These are phyloP conservation scores for Neltuma alba DNA, from an alignment of 306 rosid genomes.

Conservation along the genomic window DNA sequence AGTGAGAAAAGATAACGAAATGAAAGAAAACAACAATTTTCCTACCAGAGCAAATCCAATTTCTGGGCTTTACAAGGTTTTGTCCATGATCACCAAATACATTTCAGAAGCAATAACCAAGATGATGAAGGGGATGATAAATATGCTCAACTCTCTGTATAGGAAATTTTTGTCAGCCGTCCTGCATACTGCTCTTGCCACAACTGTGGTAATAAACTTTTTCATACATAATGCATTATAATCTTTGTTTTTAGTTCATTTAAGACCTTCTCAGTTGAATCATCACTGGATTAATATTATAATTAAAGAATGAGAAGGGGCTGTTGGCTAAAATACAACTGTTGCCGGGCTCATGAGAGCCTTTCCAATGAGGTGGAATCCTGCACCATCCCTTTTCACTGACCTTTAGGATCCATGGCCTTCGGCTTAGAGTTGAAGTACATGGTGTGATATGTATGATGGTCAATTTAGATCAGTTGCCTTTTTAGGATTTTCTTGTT, in stretches of 20 bases:
- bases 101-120: conserved; percentile 48
- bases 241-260: conserved; percentile 24
- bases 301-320: conserved; percentile 16
- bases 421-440: conserved; percentile 18
- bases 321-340: conserved; percentile 15
- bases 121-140: conserved; percentile 56
- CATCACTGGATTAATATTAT: conserved; percentile 11
- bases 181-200: conserved; percentile 67
- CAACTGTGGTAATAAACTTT: conserved; percentile 65
- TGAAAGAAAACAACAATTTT: conserved; percentile 46
- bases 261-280: conserved; percentile 10
- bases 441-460: conserved; percentile 1
- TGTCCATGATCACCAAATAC: conserved; percentile 49
- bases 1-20: conserved; percentile 43
- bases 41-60: conserved; percentile 44
- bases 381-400: conserved; percentile 20
- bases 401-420: conserved; percentile 5
- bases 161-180: conserved; percentile 60
- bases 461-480: not conserved
- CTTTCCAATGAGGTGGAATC: conserved; percentile 10
- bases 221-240: conserved; percentile 28
- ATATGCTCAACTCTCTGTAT: conserved; percentile 56
- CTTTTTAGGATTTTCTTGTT: not conserved
- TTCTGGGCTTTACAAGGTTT: conserved; percentile 48
- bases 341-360: conserved; percentile 18